Conservation (phyloP, 306 rosid species). For the Benincasa hispida region DNA sequence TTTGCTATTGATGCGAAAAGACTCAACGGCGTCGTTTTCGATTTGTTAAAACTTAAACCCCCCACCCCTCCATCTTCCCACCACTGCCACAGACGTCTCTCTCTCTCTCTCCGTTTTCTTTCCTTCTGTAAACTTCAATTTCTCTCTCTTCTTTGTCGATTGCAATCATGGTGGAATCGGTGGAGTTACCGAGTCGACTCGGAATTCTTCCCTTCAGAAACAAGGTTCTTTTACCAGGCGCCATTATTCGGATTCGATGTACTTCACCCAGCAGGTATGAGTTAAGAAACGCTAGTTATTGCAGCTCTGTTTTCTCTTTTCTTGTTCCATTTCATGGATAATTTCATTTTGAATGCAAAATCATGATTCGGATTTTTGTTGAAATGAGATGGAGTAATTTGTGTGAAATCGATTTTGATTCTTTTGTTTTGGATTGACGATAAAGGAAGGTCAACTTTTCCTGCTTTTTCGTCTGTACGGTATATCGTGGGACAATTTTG, state of each 20-base stretch:
- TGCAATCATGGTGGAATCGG: conserved; percentile 61
- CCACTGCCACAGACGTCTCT: neutral
- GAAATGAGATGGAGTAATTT: neutral
- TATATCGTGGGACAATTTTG: neutral
- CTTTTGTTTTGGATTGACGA: neutral
- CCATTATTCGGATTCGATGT: conserved; percentile 93
- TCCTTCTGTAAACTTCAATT: neutral
- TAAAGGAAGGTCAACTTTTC: neutral
- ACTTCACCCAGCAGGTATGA: conserved; percentile 83
- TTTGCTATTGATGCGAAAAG: neutral
- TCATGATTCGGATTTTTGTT: neutral
- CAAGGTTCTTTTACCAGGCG: conserved; percentile 95
- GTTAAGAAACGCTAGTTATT: neutral
- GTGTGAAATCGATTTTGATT: neutral
- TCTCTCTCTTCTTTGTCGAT: conserved; percentile 8
- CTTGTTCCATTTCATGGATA: neutral
- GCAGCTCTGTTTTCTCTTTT: neutral
- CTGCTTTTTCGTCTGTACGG: neutral
- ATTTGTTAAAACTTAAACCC: neutral
- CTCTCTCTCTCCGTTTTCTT: neutral
- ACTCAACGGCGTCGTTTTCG: neutral
- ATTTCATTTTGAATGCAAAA: neutral
- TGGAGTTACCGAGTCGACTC: conserved; percentile 85
- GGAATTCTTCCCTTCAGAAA: conserved; percentile 95
- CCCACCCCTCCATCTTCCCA: neutral